phyloP scores from a whole-genome alignment of 73 alveolate species.

The Symbiodinium pilosum region DNA sequence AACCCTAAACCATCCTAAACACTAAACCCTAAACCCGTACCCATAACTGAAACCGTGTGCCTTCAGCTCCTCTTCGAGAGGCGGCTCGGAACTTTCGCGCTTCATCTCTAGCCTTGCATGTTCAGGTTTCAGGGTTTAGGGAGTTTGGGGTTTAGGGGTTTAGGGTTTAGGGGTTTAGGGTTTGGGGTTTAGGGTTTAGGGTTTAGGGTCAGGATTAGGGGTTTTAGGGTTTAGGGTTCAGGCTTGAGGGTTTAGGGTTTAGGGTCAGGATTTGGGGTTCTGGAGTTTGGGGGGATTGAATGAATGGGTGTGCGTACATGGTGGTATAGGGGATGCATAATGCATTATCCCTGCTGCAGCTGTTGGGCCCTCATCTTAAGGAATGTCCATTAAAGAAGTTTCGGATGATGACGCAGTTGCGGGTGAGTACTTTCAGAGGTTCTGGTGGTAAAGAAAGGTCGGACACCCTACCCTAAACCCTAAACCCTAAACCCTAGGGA shows the following conservation, averaged over 20 bases:
- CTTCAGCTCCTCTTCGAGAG: conserved; percentile 73
- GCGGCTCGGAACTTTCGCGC: conserved; percentile 80
- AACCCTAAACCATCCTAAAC: neutral
- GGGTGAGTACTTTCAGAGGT: no score
- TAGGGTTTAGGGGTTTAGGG: neutral
- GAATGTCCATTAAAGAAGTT: no score
- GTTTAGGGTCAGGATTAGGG: neutral
- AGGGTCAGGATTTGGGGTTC: no score
- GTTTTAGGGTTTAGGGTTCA: neutral
- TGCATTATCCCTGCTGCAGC: no score
- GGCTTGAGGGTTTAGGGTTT: neutral
- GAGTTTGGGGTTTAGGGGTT: neutral
- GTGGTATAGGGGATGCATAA: no score
- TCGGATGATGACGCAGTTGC: no score
- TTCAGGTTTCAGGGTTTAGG: neutral
- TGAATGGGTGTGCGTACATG: no score
- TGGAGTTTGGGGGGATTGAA: no score
- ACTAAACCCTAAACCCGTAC: neutral
- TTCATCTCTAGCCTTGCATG: neutral
- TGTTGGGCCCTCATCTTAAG: no score
- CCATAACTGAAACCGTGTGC: neutral
- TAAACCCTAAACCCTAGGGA: neutral
- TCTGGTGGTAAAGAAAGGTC: no score
- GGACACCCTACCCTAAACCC: neutral
- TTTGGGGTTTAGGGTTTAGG: neutral